phyloP scores from a whole-genome alignment of 2,329 filamentous ascomycete species.

The Nothomitra cinnamomea region DNA sequence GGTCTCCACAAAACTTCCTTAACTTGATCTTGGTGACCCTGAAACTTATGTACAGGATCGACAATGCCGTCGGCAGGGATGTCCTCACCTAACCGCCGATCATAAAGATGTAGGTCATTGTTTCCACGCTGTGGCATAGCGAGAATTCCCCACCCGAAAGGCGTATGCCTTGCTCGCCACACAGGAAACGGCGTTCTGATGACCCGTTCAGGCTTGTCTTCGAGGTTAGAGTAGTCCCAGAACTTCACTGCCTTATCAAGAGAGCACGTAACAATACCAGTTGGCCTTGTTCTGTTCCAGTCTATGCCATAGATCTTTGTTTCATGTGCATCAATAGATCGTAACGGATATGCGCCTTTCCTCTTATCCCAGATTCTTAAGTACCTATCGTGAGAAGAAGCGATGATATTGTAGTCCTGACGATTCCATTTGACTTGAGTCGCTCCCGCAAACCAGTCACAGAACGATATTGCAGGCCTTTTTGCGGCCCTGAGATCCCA shows the following conservation, averaged over 20 bases:
- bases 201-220: slow-evolving; percentile 52
- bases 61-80: slow-evolving; percentile 28
- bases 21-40: slow-evolving; percentile 44
- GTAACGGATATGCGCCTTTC: slow-evolving; percentile 58
- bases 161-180: slow-evolving; percentile 80
- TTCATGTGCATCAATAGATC: slow-evolving; percentile 70
- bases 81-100: slow-evolving; percentile 35
- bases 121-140: slow-evolving; percentile 88
- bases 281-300: slow-evolving; percentile 67
- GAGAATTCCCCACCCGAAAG: slow-evolving; percentile 70
- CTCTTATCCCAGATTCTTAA: slow-evolving; percentile 83
- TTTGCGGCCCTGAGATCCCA: slow-evolving; percentile 71
- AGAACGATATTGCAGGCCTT: slow-evolving; percentile 63
- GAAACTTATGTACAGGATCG: slow-evolving; percentile 32
- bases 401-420: slow-evolving; percentile 69
- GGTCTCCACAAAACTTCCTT: slow-evolving; percentile 87
- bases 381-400: slow-evolving; percentile 78
- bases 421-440: slow-evolving; percentile 94
- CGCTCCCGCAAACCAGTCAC: slow-evolving; percentile 83
- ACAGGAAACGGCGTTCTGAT: slow-evolving; percentile 75
- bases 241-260: slow-evolving; percentile 86
- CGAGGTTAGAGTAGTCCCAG: slow-evolving; percentile 59
- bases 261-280: slow-evolving; percentile 69
- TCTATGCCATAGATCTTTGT: slow-evolving; percentile 94
- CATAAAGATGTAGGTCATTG: slow-evolving; percentile 71